A percentile compares a stretch with the other conserved stretches of the same genome.
phyloP scores from a whole-genome alignment of 1,284 basidiomycete genomes.

The Fomitiporia mediterranea region DNA sequence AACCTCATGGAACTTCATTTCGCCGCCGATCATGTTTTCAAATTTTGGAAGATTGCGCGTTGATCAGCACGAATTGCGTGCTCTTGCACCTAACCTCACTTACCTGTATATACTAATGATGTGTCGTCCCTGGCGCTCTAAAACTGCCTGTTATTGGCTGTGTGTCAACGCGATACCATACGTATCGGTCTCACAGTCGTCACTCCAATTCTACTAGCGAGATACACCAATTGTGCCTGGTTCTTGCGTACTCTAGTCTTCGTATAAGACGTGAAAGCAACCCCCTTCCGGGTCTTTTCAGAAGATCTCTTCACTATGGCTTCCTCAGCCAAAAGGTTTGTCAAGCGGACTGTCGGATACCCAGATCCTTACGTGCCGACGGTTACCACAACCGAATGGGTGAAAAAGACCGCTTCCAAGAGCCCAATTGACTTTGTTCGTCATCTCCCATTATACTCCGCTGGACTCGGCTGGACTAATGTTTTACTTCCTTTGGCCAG shows the following conservation, averaged over 20 bases:
- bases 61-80: not conserved
- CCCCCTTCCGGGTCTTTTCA: not conserved
- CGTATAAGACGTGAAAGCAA: not conserved
- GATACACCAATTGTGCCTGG: not conserved
- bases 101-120: not conserved
- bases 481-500: slow-evolving; percentile 33
- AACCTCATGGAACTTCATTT: too few relatives aligned
- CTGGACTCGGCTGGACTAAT: slow-evolving; percentile 17
- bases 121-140: not conserved
- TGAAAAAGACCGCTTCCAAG: slow-evolving; percentile 32
- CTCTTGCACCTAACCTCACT: not conserved
- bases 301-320: slow-evolving; percentile 32
- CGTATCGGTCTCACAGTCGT: too few relatives aligned
- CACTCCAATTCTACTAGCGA: not conserved
- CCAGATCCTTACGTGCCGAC: slow-evolving; percentile 56
- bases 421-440: slow-evolving; percentile 48
- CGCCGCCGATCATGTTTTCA: too few relatives aligned
- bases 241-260: not conserved
- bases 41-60: not conserved
- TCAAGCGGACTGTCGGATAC: slow-evolving; percentile 56
- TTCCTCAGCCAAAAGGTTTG: slow-evolving; percentile 39
- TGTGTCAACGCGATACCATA: not conserved
- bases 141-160: not conserved
- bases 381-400: slow-evolving; percentile 52
- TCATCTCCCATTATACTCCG: slow-evolving; percentile 1